Evolutionary conservation across 2,329 filamentous ascomycete genomes (phyloP), one percentile per base, ranked within the genome.

Genomic region (Ceratocystis eucalypticola): DNA sequence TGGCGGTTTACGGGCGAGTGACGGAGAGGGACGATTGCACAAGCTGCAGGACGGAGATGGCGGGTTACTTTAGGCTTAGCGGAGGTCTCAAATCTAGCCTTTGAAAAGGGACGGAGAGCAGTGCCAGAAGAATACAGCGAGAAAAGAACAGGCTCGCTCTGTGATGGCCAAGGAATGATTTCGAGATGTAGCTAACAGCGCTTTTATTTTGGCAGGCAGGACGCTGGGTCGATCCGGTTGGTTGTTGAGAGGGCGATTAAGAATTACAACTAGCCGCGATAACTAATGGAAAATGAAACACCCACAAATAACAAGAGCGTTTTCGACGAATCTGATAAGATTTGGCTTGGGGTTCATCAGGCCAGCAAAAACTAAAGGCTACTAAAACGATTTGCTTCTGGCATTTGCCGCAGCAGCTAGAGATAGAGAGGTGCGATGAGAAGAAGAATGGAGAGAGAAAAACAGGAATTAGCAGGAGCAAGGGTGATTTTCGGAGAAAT

Each of bases 401-500:
- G 37, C 37, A 41, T 41, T 41, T 41, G 10, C 10, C 37, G 37
- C 10, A 41, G 12, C 37, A 41, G 37, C 48, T 50, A 10, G 17
- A 22, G 48, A 22, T 2, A 22, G 46, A 22, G 46, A 22, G n/a
- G n/a, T n/a, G 46, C 6, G 46, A 22, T n/a, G 46, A 22, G 46
- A 22, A 22, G 46, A 22, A 22, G 46, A 22, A 48, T 50, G 8
- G 17, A 57, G 15, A 57, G 30, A 57, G 30, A 30, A 30, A 25
- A 57, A 62, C 33, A 62, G 33, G 17, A 44, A 44, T 62, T 22
- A 44, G 22, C 59, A 62, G 33, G 25, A 57, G 7, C 53, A 57
- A 57, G 53, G 53, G 53, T 57, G 53, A 57, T 57, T 57, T 57
- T 57, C 53, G 53, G 53, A 57, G 53, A 57, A 57, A 57, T 57